Evolutionary conservation across 108 stramenopile genomes (phyloP), one percentile per base, ranked within the genome.

Genomic region (Chaetoceros muelleri): DNA sequence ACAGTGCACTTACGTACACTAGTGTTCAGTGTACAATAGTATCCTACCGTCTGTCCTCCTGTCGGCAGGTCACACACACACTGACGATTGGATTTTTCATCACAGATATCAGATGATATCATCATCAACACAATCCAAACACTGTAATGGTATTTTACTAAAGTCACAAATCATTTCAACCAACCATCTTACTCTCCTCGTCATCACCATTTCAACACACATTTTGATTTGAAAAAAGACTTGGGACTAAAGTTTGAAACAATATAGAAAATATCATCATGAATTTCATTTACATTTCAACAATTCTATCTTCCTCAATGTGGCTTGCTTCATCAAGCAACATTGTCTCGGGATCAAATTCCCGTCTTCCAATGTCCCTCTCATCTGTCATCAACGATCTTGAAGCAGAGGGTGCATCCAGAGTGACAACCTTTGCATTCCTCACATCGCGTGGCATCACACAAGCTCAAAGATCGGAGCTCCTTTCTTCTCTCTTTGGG

Each of bases 341-440:
- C 28, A 55, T 78, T 5, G 76, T 78, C 34, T 61, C 70, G 46
- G 64, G 75, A 58, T 75, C 73, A 45, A 63, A 65, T 53, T 60
- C 84, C 21, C 71, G 77, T 17, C 80, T 85, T 2, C 87, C 87
- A 58, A 89, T 85, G 87, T 71, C 79, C 44, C 80, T 89, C 3
- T 89, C 87, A 24, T 67, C 79, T 24, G 75, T 89, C 18, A 79
- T 85, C 48, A 75, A 79, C 47, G 84, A 85, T 55, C 68, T 89
- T 52, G 84, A 89, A 48, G 73, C 77, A 53, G 84, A 89, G 55
- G 87, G 84, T 18, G 73, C 74, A 19, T 47, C 58, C 2, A 45
- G 65, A 54, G 74, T 89, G 50, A 76, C 80, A 46, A 78, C 80
- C 2, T 78, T 79, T 18, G 79, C 84, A 21, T 80, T 90, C 50